Conservation (phyloP, 1,139 yeast genomes). For the Hansenula lynferdii region DNA sequence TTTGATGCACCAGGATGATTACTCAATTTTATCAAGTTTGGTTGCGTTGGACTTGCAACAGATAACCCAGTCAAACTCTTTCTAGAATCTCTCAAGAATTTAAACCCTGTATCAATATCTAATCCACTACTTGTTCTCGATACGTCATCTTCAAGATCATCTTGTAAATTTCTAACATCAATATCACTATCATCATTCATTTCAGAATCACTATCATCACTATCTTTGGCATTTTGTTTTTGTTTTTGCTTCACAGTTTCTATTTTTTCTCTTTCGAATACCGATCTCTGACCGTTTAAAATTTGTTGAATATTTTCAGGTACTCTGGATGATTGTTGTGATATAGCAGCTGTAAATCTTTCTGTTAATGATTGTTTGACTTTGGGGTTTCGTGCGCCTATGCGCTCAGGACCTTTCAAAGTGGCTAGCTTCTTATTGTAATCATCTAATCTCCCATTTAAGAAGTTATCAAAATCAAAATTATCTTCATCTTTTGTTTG, state of each 20-base stretch:
- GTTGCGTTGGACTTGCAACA: slow-evolving; percentile 2
- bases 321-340: too few species aligned
- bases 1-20: background rate
- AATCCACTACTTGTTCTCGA: background rate
- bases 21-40: background rate
- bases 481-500: slow-evolving; percentile 3
- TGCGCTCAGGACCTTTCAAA: background rate
- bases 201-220: slow-evolving; percentile 21
- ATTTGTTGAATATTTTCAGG: too few species aligned
- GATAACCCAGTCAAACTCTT: slow-evolving; percentile 3
- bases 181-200: slow-evolving; percentile 20
- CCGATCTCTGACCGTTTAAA: too few species aligned
- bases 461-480: slow-evolving; percentile 26
- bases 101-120: slow-evolving; percentile 5
- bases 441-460: slow-evolving; percentile 4
- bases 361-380: background rate
- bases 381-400: background rate
- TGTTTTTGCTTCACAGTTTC: slow-evolving; percentile 7
- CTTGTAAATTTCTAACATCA: slow-evolving; percentile 14
- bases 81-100: slow-evolving; percentile 4
- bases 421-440: background rate
- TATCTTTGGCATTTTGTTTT: slow-evolving; percentile 9
- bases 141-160: slow-evolving; percentile 6
- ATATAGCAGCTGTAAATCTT: too few species aligned
- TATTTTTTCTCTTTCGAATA: too few species aligned